Evolutionary conservation across 768 basidiomycete genomes (phyloP), one percentile per base, ranked within the genome.

Genomic region (Albatrellus ellisii): DNA sequence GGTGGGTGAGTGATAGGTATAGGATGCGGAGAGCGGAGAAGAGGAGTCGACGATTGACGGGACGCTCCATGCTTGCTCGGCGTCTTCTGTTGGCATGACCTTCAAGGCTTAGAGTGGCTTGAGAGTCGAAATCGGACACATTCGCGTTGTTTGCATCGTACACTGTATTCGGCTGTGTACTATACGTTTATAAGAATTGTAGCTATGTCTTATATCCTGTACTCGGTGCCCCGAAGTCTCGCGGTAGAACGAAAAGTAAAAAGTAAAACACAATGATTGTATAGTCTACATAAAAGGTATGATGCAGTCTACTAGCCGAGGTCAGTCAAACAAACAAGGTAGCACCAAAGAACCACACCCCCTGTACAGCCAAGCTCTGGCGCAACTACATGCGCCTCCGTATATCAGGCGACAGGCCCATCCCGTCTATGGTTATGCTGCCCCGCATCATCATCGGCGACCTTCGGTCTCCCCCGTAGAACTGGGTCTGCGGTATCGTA

Each of bases 1-100:
- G 0, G 58, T 70, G 1, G 76, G 69, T 0, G 84, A 83, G 56
- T 87, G 82, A 54, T 84, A 77, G 0, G 84, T 79, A 55, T 89
- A 89, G 0, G 87, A 86, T 8, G 72, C 66, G 4, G 64, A 67
- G 25, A 87, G 66, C 0, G 81, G 73, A 0, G 58, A 62, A 2
- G 72, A 72, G 8, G 74, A 71, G 12, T 68, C 69, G 18, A 73
- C 70, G 1, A 74, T 69, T 4, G 83, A 84, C 5, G 78, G 75
- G 11, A 77, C 53, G 22, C 46, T 39, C 5, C 41, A 38, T 17
- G 38, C 26, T n/a, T 41, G 39, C 4, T 6, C 17, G n/a, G 8
- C 14, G 26, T 21, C 24, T 22, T 42, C 44, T 43, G 41, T 7
- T 39, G 6, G n/a, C 38, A 22, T 39, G 38, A 14, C 15, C 3